Evolutionary conservation across 352 stramenopile species (phyloP).

Genomic region (Phytopythium vexans): DNA sequence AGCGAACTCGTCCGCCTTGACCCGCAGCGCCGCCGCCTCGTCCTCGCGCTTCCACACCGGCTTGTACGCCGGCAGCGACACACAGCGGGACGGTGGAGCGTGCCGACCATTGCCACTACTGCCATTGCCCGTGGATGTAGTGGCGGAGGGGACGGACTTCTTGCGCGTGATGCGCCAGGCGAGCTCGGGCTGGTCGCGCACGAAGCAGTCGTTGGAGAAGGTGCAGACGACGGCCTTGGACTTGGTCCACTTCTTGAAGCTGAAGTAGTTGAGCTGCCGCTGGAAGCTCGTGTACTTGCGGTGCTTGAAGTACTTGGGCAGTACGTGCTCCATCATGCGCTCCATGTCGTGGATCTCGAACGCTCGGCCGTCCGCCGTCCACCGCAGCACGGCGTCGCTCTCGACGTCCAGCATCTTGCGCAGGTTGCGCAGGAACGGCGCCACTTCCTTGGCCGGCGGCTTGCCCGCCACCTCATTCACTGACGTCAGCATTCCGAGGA

Average conservation of each 20-base stretch:
- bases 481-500: too few relatives aligned
- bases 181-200: constrained; percentile 54
- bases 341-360: constrained; percentile 10
- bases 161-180: constrained; percentile 65
- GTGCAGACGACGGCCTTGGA: constrained; percentile 71
- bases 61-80: not conserved
- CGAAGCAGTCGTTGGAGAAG: constrained; percentile 70
- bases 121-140: constrained; percentile 8
- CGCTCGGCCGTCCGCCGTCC: constrained; percentile 54
- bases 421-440: constrained; percentile 1
- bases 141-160: constrained; percentile 30
- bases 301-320: constrained; percentile 87
- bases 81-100: not conserved
- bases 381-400: constrained; percentile 38
- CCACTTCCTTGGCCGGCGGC: not conserved
- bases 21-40: constrained; percentile 1
- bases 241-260: constrained; percentile 77
- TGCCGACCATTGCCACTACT: constrained; percentile 1
- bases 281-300: constrained; percentile 87
- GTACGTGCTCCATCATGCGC: not conserved
- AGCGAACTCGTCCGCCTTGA: constrained; percentile 2
- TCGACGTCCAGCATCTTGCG: constrained; percentile 40
- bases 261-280: constrained; percentile 43
- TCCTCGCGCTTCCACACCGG: constrained; percentile 1
- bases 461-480: too few relatives aligned